These are phyloP conservation scores for Teratosphaeria epicoccoides DNA, from an alignment of 2,329 filamentous ascomycete species.

Conservation along the genomic window DNA sequence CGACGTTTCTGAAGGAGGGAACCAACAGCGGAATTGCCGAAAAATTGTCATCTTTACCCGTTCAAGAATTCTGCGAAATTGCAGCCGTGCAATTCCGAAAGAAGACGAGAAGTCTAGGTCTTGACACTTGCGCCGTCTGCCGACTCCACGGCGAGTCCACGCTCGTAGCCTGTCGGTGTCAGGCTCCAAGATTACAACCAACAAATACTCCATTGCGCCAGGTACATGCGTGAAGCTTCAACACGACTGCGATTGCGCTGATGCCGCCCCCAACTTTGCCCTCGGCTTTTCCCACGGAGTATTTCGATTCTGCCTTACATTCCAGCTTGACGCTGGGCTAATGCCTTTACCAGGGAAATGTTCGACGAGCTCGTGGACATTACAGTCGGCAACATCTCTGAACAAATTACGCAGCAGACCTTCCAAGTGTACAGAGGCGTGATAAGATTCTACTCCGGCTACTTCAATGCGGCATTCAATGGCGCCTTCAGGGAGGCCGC, in stretches of 20 bases:
- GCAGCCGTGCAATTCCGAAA: too few relatives aligned
- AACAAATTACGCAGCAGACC: background rate
- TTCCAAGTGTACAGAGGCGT: slow-evolving; percentile 12
- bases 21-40: too few relatives aligned
- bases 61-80: too few relatives aligned
- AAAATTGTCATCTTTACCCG: too few relatives aligned
- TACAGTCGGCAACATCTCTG: background rate
- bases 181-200: too few relatives aligned
- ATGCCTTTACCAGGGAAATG: background rate
- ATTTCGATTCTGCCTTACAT: background rate
- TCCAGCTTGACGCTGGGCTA: background rate
- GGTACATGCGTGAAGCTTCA: background rate
- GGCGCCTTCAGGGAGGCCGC: slow-evolving; percentile 6
- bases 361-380: slow-evolving; percentile 1
- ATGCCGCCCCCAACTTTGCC: background rate
- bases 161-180: too few relatives aligned
- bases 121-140: too few relatives aligned
- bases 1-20: too few relatives aligned
- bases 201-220: too few relatives aligned
- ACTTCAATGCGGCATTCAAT: slow-evolving; percentile 9
- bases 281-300: background rate
- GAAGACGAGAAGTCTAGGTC: too few relatives aligned
- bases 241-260: background rate
- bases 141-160: too few relatives aligned
- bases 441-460: slow-evolving; percentile 12